phyloP scores from a whole-genome alignment of 202 grass and related monocot genomes.

The Panicum hallii region DNA sequence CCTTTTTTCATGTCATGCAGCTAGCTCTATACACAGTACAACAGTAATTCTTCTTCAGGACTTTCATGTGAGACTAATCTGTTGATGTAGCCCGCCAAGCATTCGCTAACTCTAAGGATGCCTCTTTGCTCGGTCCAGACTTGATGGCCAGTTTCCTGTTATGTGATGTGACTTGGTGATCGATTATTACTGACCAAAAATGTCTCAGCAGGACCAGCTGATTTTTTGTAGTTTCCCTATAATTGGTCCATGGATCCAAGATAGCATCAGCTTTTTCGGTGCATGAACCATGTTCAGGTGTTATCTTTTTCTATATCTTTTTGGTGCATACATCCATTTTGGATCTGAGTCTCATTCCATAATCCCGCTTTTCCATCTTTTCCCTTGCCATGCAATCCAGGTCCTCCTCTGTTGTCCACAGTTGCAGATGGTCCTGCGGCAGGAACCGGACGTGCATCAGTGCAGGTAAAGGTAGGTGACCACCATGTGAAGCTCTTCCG shows the following conservation, averaged over 20 bases:
- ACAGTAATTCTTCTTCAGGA: background rate
- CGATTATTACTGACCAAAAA: constrained; percentile 24
- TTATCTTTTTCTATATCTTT: background rate
- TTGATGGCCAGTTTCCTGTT: background rate
- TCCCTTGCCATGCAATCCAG: constrained; percentile 28
- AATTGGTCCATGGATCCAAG: constrained; percentile 5
- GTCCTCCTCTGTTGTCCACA: constrained; percentile 11
- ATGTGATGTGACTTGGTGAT: constrained; percentile 16
- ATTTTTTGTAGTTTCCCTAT: constrained; percentile 45
- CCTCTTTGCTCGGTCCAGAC: constrained; percentile 12
- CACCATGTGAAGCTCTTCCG: constrained; percentile 25
- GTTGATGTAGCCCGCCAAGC: background rate
- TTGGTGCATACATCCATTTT: constrained; percentile 9
- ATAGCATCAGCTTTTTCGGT: constrained; percentile 18
- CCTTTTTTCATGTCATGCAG: constrained; percentile 24
- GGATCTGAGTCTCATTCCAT: constrained; percentile 40
- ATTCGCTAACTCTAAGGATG: background rate
- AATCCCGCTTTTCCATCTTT: constrained; percentile 10
- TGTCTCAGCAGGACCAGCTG: background rate
- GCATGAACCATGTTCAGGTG: constrained; percentile 44
- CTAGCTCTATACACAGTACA: background rate
- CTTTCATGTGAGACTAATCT: background rate
- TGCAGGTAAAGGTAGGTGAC: constrained; percentile 18
- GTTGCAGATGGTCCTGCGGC: constrained; percentile 35
- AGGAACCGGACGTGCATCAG: constrained; percentile 28